A percentile compares a stretch with the other conserved stretches of the same genome.
Evolutionary conservation across 192 early-diverging fungal species (phyloP).

Genomic region (Coemansia sp.): DNA sequence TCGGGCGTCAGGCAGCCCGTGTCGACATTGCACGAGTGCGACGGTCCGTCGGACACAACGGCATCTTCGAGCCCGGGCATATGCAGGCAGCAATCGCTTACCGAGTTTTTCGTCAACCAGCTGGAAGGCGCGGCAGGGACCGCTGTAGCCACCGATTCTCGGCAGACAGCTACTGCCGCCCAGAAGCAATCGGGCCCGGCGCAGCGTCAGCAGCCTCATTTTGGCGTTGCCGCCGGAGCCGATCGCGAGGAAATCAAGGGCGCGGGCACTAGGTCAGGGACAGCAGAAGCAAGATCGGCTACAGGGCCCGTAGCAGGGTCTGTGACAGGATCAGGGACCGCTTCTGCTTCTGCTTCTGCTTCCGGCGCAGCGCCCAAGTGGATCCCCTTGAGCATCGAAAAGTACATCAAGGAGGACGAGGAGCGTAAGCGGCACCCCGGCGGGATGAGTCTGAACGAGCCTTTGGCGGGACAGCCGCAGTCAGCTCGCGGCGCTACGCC

Average conservation of each 20-base stretch:
- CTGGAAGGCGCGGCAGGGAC: constrained; percentile 6
- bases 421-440: constrained; percentile 25
- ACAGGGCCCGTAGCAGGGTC: not conserved
- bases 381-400: constrained; percentile 52
- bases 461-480: constrained; percentile 7
- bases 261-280: not conserved
- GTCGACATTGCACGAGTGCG: constrained; percentile 19
- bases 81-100: constrained; percentile 43
- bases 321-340: not conserved
- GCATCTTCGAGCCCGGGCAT: constrained; percentile 15
- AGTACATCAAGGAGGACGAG: constrained; percentile 48
- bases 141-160: not conserved
- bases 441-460: not conserved
- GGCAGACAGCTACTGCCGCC: not conserved
- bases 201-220: not conserved
- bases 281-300: constrained; percentile 10
- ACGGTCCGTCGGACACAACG: constrained; percentile 8
- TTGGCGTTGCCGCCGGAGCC: not conserved
- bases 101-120: constrained; percentile 46
- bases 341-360: not conserved
- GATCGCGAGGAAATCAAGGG: not conserved
- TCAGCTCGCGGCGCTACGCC: constrained; percentile 7
- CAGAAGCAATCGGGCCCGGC: not conserved
- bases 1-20: constrained; percentile 1
- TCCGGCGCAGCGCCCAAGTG: constrained; percentile 22